Conservation (phyloP, 2,329 filamentous ascomycete species). For the Zymoseptoria pseudotritici region DNA sequence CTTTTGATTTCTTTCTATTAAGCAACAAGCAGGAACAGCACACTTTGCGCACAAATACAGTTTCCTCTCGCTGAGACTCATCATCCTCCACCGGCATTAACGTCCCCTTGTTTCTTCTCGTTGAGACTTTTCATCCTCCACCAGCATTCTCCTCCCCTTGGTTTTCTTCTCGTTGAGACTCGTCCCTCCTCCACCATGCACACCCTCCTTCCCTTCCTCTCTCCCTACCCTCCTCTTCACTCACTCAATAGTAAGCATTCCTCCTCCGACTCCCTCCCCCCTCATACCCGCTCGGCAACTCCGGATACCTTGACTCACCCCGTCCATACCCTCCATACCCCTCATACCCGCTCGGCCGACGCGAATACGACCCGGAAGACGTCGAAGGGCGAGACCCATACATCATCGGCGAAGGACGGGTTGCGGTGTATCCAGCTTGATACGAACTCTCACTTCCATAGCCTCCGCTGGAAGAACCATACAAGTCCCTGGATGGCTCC, state of each 20-base stretch:
- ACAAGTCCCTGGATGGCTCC: neutral
- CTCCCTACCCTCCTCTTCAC: neutral
- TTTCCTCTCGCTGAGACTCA: too few species aligned
- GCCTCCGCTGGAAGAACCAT: neutral
- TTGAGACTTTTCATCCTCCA: too few species aligned
- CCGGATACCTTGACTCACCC: neutral
- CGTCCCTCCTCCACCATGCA: neutral
- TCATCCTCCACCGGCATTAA: too few species aligned
- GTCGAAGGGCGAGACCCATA: neutral
- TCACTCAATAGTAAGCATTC: neutral
- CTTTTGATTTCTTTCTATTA: too few species aligned
- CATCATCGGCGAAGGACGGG: neutral
- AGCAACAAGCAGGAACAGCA: too few species aligned
- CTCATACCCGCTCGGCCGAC: neutral
- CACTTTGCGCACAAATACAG: too few species aligned
- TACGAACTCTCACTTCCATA: neutral
- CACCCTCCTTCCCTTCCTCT: neutral
- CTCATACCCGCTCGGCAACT: neutral
- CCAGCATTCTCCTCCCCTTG: too few species aligned
- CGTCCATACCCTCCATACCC: neutral
- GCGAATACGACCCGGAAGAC: neutral
- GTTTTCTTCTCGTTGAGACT: neutral
- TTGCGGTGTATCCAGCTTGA: neutral
- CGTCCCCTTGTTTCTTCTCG: too few species aligned
- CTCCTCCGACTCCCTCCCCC: neutral